Base-by-base conservation (phyloP, 176 grass and related monocot genomes). In the Aechmea fasciata region DNA sequence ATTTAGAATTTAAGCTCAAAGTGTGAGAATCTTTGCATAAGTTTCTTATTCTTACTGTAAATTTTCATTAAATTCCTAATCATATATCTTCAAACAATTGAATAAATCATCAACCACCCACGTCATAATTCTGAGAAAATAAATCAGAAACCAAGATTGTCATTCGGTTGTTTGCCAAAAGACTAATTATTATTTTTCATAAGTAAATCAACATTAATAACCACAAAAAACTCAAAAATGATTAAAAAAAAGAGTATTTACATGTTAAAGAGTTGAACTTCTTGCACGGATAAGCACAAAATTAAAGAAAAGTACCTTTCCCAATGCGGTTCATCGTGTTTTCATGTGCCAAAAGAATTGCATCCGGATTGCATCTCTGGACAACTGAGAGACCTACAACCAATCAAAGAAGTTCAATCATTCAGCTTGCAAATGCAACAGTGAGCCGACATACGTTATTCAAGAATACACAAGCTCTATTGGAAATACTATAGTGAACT, bases 261-360 rank as follows among this genome's bases (percentile, higher is more conserved):
- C 33, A 41, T 6, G 33, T 15, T 24, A 10, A 57, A 13, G 19
- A 41, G 10, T 47, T n/a, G 51, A 57, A 3, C 20, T 19, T 10
- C 57, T 6, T 51, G 41, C 11, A 74, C 10, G 4, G 5, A 41
- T 41, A 10, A 61, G 47, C 1, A 77, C 25, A 25, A 73, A 3
- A 22, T 49, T 74, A 15, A 51, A 75, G 9, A 11, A 55, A 3
- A 3, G 63, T 73, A 99, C 89, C 82, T 90, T 87, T 82, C 11
- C 75, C 76, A 18, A 99, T 93, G 22, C 77, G 82, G 13, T 57
- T 76, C 69, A 92, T 88, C 19, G 94, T 99, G 23, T 83, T 99
- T 84, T 83, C 66, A 68, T 99, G 94, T 64, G 77, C 79, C 61
- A 99, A 81, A 69, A 99, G 84, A 86, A 87, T 65, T 81, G 84